Evolutionary conservation across 805 yeast species (phyloP).

Genomic region (Kuraishia ogatae): DNA sequence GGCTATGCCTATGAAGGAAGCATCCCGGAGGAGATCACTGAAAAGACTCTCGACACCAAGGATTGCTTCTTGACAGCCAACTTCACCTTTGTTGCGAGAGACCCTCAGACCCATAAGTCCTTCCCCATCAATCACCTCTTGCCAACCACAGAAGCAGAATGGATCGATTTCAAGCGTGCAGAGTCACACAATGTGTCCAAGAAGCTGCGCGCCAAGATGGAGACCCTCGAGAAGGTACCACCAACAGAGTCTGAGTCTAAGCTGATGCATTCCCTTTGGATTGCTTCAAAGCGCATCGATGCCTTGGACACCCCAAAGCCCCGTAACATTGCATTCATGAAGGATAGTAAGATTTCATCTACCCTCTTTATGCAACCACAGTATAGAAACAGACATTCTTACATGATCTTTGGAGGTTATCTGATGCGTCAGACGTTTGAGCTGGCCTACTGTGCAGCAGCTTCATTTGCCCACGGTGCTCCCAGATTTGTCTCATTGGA

Average conservation of each 20-base stretch:
- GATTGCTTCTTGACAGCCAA: constrained; percentile 80
- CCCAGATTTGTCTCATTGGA: constrained; percentile 89
- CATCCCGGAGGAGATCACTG: constrained; percentile 43
- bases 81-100: constrained; percentile 92
- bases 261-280: constrained; percentile 74
- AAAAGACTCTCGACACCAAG: constrained; percentile 49
- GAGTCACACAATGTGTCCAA: constrained; percentile 85
- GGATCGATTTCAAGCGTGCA: constrained; percentile 80
- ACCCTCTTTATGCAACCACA: constrained; percentile 95
- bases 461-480: constrained; percentile 74
- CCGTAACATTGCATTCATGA: constrained; percentile 54
- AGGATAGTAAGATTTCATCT: constrained; percentile 60
- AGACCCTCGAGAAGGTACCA: constrained; percentile 53
- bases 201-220: constrained; percentile 64
- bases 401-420: constrained; percentile 94
- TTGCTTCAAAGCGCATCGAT: constrained; percentile 28
- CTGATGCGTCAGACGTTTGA: constrained; percentile 88
- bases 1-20: constrained; percentile 68
- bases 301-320: constrained; percentile 27
- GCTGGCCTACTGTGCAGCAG: constrained; percentile 87
- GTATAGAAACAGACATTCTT: constrained; percentile 88
- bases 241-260: constrained; percentile 70
- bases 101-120: constrained; percentile 85
- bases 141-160: constrained; percentile 67
- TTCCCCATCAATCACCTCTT: constrained; percentile 77